A percentile compares a stretch with the other conserved stretches of the same genome.
phyloP scores from a whole-genome alignment of 805 yeast species.

The Kazachstania psychrophila region DNA sequence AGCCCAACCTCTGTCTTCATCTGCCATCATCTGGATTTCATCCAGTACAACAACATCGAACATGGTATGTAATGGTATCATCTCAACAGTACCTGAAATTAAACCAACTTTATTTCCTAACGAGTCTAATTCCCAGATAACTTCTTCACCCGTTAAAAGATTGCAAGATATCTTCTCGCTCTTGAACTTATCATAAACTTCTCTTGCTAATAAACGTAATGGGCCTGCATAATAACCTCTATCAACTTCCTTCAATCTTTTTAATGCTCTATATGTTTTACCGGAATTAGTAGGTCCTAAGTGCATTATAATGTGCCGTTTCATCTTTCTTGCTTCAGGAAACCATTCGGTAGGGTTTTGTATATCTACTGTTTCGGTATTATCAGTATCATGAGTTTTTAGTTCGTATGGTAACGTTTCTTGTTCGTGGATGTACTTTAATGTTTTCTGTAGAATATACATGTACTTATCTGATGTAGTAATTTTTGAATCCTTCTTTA shows the following conservation, averaged over 20 bases:
- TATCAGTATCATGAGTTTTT: slow-evolving; percentile 4
- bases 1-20: slow-evolving; percentile 73
- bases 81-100: slow-evolving; percentile 86
- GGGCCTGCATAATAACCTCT: slow-evolving; percentile 95
- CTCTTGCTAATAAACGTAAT: slow-evolving; percentile 79
- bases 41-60: slow-evolving; percentile 88
- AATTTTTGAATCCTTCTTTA: background rate
- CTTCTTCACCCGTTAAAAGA: slow-evolving; percentile 92
- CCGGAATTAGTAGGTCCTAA: slow-evolving; percentile 98
- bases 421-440: slow-evolving; percentile 17
- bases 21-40: slow-evolving; percentile 93
- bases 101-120: slow-evolving; percentile 66
- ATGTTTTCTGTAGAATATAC: slow-evolving; percentile 12
- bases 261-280: slow-evolving; percentile 76
- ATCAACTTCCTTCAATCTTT: slow-evolving; percentile 51
- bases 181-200: slow-evolving; percentile 75
- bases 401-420: slow-evolving; percentile 15
- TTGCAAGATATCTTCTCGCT: slow-evolving; percentile 63
- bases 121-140: slow-evolving; percentile 58
- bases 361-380: slow-evolving; percentile 32
- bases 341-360: slow-evolving; percentile 68
- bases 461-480: slow-evolving; percentile 8
- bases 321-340: slow-evolving; percentile 74
- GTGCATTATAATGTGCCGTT: slow-evolving; percentile 78
- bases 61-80: slow-evolving; percentile 60